A percentile compares a stretch with the other conserved stretches of the same genome.
These are phyloP conservation scores for Cladosporium sp. DNA, from an alignment of 2,329 filamentous ascomycete genomes.

Conservation along the genomic window DNA sequence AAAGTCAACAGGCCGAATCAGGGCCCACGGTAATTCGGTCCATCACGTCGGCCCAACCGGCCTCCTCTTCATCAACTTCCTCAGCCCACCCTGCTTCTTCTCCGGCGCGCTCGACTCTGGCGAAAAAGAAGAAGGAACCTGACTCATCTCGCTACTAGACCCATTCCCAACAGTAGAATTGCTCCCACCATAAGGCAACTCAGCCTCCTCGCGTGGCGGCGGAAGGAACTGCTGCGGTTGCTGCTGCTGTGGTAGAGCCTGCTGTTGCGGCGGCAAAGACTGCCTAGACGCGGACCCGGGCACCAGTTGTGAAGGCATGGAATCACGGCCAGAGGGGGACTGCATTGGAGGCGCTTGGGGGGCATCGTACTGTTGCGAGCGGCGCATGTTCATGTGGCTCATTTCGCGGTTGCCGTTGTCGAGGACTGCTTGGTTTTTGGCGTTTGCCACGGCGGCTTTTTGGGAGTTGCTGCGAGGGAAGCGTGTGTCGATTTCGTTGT, in stretches of 20 bases:
- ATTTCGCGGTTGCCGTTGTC: constrained; percentile 25
- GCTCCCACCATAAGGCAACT: not conserved
- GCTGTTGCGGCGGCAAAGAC: not conserved
- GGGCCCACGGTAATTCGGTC: too few relatives aligned
- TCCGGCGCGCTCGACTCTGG: constrained; percentile 4
- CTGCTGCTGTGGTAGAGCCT: not conserved
- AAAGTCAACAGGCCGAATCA: too few relatives aligned
- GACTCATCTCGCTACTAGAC: constrained; percentile 3
- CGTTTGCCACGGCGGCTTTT: constrained; percentile 23
- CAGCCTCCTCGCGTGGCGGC: not conserved
- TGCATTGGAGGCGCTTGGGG: not conserved
- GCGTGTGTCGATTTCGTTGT: constrained; percentile 28
- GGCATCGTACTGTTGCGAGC: not conserved
- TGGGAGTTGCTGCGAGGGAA: constrained; percentile 25
- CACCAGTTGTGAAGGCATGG: not conserved
- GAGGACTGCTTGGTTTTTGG: constrained; percentile 26
- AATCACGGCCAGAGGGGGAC: not conserved
- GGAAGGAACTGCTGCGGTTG: not conserved
- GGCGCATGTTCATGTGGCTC: constrained; percentile 1
- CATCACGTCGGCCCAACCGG: not conserved
- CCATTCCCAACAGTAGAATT: not conserved
- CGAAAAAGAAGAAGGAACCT: constrained; percentile 5
- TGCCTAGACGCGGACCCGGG: not conserved
- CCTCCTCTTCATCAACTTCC: constrained; percentile 14
- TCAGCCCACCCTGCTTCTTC: constrained; percentile 11